These are phyloP conservation scores for Citropsis articulata DNA, from an alignment of 345 rosid genomes.

Conservation along the genomic window DNA sequence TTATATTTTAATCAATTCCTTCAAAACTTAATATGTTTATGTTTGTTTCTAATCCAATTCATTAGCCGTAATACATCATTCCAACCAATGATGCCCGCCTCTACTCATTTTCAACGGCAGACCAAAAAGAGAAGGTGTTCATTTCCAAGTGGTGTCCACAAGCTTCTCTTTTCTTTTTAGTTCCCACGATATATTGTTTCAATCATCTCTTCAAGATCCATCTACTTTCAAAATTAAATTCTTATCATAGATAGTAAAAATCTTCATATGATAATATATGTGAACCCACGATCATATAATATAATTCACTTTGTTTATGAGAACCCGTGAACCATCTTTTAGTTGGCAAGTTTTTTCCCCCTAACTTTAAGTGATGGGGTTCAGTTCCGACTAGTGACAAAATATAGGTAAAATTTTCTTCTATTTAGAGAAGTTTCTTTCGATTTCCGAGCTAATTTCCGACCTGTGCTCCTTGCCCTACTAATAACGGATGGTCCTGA, in stretches of 20 bases:
- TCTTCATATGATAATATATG: neutral
- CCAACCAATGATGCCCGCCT: conserved; percentile 15
- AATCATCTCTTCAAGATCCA: neutral
- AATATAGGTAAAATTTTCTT: too few relatives aligned
- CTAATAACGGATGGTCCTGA: too few relatives aligned
- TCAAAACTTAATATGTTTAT: neutral
- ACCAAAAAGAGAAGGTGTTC: neutral
- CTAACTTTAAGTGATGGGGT: too few relatives aligned
- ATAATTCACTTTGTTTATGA: neutral
- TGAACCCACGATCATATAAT: neutral
- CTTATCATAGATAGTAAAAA: neutral
- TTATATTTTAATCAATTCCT: neutral
- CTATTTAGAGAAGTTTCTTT: too few relatives aligned
- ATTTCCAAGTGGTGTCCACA: neutral
- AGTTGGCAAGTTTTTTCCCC: too few relatives aligned
- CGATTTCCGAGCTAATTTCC: too few relatives aligned
- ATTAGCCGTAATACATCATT: conserved; percentile 4
- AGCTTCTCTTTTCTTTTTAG: neutral
- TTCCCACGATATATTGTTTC: neutral
- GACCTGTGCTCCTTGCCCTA: too few relatives aligned
- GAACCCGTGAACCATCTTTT: too few relatives aligned
- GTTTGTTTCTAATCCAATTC: conserved; percentile 9
- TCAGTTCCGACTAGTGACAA: too few relatives aligned
- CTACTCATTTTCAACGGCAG: conserved; percentile 1
- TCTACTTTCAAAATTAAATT: neutral